These are phyloP conservation scores for Acrodontium crateriforme DNA, from an alignment of 2,329 filamentous ascomycete species.

Conservation along the genomic window DNA sequence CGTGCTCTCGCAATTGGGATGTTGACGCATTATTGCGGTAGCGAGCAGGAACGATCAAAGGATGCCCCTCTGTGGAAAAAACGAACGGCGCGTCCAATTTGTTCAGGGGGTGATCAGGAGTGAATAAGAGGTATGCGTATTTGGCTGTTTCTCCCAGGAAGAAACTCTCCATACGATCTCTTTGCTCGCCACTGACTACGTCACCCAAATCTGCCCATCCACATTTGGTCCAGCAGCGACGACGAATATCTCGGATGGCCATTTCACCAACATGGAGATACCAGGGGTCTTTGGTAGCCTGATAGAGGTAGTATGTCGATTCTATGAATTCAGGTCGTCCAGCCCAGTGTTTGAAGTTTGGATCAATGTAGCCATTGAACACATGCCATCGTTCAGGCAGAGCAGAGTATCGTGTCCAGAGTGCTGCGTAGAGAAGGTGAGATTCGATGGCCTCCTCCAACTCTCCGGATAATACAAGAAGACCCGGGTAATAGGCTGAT, in stretches of 20 bases:
- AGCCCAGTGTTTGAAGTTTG: constrained; percentile 85
- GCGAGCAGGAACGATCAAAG: constrained; percentile 54
- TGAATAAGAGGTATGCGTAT: constrained; percentile 86
- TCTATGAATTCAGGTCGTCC: constrained; percentile 94
- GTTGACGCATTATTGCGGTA: constrained; percentile 1
- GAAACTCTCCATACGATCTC: constrained; percentile 96
- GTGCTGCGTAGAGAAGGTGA: constrained; percentile 76
- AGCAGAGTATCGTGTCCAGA: constrained; percentile 92
- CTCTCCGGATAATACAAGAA: constrained; percentile 75
- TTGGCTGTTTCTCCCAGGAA: constrained; percentile 94
- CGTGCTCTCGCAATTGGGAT: constrained; percentile 2
- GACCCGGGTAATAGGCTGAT: constrained; percentile 85
- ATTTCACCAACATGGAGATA: constrained; percentile 94
- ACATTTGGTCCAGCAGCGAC: constrained; percentile 78
- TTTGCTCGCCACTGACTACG: constrained; percentile 57
- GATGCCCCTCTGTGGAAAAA: constrained; percentile 93
- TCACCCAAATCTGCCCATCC: constrained; percentile 75
- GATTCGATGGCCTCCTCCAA: constrained; percentile 82
- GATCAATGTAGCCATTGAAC: constrained; percentile 65
- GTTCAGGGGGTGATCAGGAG: constrained; percentile 75
- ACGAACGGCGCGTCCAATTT: constrained; percentile 75
- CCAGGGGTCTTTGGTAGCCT: constrained; percentile 87
- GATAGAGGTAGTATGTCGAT: constrained; percentile 91
- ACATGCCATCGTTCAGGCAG: constrained; percentile 72
- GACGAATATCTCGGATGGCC: constrained; percentile 75